phyloP scores from a whole-genome alignment of 345 rosid genomes.

The Trapa bicornis region DNA sequence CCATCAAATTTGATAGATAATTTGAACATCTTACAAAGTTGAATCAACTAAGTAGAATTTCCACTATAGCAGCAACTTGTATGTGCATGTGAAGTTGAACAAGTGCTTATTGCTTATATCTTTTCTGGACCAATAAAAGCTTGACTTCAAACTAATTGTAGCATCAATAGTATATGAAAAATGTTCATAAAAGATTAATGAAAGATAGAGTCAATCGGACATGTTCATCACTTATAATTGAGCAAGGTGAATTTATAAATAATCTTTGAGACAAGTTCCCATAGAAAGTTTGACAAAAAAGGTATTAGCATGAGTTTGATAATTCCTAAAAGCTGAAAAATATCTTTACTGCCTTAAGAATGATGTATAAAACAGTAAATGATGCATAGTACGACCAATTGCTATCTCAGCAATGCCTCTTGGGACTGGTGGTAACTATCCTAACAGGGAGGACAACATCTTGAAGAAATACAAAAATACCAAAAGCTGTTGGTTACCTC shows the following conservation, averaged over 20 bases:
- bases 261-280: not conserved
- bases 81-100: not conserved
- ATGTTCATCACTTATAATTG: too few species aligned
- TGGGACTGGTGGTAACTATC: not conserved
- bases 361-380: not conserved
- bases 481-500: slow-evolving; percentile 40
- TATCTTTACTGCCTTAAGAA: not conserved
- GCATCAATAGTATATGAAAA: not conserved
- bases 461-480: not conserved
- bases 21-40: not conserved
- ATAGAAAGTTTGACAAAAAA: not conserved
- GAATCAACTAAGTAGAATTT: not conserved
- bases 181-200: not conserved
- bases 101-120: not conserved
- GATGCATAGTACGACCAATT: not conserved
- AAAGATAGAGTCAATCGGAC: too few species aligned
- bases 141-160: not conserved
- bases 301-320: not conserved
- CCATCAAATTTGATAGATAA: too few species aligned
- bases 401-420: not conserved
- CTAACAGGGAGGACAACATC: not conserved
- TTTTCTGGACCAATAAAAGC: not conserved
- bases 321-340: not conserved
- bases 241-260: not conserved
- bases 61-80: not conserved